phyloP scores from a whole-genome alignment of 306 rosid species.

The Corylus americana region DNA sequence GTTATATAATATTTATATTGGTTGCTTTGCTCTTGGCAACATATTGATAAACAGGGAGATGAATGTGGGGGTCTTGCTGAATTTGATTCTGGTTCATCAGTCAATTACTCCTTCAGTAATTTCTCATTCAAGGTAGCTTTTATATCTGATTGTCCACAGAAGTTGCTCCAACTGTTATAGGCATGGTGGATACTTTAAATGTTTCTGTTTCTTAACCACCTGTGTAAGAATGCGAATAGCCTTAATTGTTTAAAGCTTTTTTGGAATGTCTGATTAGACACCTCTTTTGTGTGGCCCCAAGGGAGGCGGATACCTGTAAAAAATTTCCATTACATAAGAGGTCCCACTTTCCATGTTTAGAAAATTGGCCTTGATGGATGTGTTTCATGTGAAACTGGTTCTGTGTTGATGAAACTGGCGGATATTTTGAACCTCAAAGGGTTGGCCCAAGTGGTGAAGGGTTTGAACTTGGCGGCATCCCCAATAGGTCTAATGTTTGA shows the following conservation, averaged over 20 bases:
- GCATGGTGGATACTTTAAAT: neutral
- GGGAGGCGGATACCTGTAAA: neutral
- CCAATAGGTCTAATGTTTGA: no score
- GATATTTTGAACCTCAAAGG: no score
- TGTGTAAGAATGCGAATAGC: neutral
- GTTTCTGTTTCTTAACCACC: neutral
- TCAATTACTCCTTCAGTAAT: slow-evolving; percentile 94
- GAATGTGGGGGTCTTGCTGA: slow-evolving; percentile 93
- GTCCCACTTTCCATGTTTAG: neutral
- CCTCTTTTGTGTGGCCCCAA: neutral
- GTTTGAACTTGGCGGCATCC: no score
- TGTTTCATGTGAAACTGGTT: neutral
- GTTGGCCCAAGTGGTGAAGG: no score
- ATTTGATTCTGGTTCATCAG: slow-evolving; percentile 77
- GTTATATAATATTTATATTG: slow-evolving; percentile 7
- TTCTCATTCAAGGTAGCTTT: slow-evolving; percentile 90
- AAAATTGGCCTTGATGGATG: neutral
- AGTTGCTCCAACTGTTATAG: slow-evolving; percentile 10
- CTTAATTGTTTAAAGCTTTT: neutral
- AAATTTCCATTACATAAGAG: neutral
- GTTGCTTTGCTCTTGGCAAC: slow-evolving; percentile 38
- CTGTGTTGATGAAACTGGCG: neutral
- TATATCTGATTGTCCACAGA: slow-evolving; percentile 6
- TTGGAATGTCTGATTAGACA: neutral
- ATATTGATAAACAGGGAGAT: slow-evolving; percentile 62